Evolutionary conservation across 495 filamentous ascomycete genomes (phyloP).

Genomic region (Penicillium samsonianum): DNA sequence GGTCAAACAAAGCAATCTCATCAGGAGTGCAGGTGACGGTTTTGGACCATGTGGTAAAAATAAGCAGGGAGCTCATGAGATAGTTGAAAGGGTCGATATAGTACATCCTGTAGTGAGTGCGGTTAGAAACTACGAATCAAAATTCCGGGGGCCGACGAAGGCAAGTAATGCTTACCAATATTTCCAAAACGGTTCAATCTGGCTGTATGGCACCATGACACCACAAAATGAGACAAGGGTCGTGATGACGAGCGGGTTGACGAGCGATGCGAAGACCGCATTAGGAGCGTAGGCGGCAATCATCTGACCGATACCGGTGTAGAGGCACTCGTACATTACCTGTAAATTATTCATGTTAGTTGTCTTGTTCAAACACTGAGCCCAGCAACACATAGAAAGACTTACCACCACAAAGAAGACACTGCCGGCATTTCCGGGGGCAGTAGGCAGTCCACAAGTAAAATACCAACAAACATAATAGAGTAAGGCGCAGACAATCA

Average conservation of each 20-base stretch:
- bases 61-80: slow-evolving; percentile 58
- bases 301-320: slow-evolving; percentile 59
- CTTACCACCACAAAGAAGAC: no score
- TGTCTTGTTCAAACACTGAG: no score
- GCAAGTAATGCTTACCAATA: slow-evolving; percentile 47
- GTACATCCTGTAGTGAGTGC: slow-evolving; percentile 55
- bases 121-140: neutral
- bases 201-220: slow-evolving; percentile 35
- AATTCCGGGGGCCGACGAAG: no score
- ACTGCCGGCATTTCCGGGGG: no score
- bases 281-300: slow-evolving; percentile 57
- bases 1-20: slow-evolving; percentile 57
- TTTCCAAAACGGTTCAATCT: slow-evolving; percentile 57
- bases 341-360: no score
- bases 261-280: slow-evolving; percentile 52
- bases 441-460: slow-evolving; percentile 14
- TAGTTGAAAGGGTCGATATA: slow-evolving; percentile 71
- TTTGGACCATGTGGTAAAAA: slow-evolving; percentile 45
- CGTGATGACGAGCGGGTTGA: slow-evolving; percentile 54
- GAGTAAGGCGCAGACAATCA: slow-evolving; percentile 45
- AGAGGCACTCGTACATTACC: slow-evolving; percentile 45
- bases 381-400: no score
- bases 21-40: slow-evolving; percentile 53
- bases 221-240: slow-evolving; percentile 55
- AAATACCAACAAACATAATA: slow-evolving; percentile 55